Evolutionary conservation across 257 asterid species (phyloP).

Genomic region (Penstemon eatonii): DNA sequence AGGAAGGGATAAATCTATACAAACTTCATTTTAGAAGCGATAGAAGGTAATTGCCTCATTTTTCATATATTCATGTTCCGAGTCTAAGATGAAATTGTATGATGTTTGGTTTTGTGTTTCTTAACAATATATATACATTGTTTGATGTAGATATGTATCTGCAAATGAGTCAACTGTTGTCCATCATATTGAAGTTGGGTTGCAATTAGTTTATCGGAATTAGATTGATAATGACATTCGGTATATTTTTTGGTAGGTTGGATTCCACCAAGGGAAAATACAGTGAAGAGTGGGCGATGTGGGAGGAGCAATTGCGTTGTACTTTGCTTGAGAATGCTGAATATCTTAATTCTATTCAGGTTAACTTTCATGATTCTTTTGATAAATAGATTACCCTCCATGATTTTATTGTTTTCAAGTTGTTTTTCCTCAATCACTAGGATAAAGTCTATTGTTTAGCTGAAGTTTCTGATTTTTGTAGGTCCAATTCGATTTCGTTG

Average conservation of each 20-base stretch:
- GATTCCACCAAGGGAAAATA: conserved; percentile 84
- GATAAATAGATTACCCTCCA: background rate
- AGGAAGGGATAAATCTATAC: conserved; percentile 82
- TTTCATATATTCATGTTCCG: background rate
- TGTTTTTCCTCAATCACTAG: conserved; percentile 8
- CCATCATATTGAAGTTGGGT: conserved; percentile 14
- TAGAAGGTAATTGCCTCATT: conserved; percentile 54
- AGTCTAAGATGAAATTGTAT: conserved; percentile 1
- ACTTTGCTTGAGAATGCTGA: conserved; percentile 57
- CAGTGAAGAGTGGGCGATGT: conserved; percentile 70
- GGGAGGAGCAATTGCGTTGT: conserved; percentile 84
- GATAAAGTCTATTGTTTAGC: conserved; percentile 5
- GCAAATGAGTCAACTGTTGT: conserved; percentile 1
- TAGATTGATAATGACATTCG: conserved; percentile 2
- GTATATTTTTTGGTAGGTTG: conserved; percentile 49
- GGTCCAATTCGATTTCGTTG: conserved; percentile 76
- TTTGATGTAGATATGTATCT: conserved; percentile 6
- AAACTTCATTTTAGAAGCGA: conserved; percentile 64
- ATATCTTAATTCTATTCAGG: conserved; percentile 87
- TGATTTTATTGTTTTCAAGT: background rate
- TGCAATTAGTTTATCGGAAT: conserved; percentile 11
- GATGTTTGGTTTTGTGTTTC: conserved; percentile 7
- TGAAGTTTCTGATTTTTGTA: conserved; percentile 33
- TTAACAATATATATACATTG: background rate
- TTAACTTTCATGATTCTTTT: conserved; percentile 24